Evolutionary conservation across 345 rosid genomes (phyloP), one percentile per base, ranked within the genome.

Genomic region (Rhodamnia argentea): DNA sequence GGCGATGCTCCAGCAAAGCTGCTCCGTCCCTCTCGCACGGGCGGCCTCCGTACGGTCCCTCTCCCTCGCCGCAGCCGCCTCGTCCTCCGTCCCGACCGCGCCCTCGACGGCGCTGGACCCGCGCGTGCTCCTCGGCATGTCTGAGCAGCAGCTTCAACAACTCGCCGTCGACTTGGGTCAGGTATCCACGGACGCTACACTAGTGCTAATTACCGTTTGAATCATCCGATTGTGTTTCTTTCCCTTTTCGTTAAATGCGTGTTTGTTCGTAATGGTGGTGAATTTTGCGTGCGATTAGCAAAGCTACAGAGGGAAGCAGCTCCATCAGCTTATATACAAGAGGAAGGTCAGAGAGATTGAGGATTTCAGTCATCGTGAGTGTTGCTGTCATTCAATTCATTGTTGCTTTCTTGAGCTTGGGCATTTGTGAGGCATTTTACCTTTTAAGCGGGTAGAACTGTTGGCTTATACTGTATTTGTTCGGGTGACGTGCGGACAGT

Each of bases 251-350:
- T 40, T 70, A 5, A 70, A 37, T 2, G 47, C 0, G 78, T 18
- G 2, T 70, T 18, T 37, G 26, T 64, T 84, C 15, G 27, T 7
- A 50, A 74, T 82, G 78, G n/a, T 18, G 47, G 57, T 9, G 29
- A 53, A 40, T 70, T 47, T 70, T 47, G 53, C n/a, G 4, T 57
- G 82, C 14, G 42, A 12, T 54, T 88, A 97, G 98, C 92, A 94
- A 96, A 90, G 94, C 5, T 97, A 93, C 78, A 94, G 98, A 91
- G 99, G 99, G 55, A 97, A 97, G 90, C 98, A 97, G 84, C 93
- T 97, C 11, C 94, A 97, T 88, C 99, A 97, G 89, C 92, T 95
- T 11, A 91, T 96, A 13, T 97, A 97, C 93, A 90, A 93, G 94
- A 93, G 98, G 87, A 96, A 94, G 85, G 92, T 92, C 82, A 92